Base-by-base conservation (phyloP, 495 filamentous ascomycete species). In the Daldinia loculata region DNA sequence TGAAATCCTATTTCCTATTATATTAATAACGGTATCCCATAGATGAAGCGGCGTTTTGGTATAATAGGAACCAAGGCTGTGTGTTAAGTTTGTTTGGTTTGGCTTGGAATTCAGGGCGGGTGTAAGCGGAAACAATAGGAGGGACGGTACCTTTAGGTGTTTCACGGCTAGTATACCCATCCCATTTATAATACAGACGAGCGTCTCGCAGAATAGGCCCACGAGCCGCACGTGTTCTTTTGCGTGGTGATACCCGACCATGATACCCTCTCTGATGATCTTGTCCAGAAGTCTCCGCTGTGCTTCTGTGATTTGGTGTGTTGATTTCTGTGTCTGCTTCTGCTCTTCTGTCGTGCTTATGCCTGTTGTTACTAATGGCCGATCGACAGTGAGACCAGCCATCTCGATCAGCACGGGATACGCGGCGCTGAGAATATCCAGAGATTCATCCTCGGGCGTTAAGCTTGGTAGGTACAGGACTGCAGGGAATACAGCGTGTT, bases 391-490 rank as follows among this genome's bases (percentile, higher is more conserved):
- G 8, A 86, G 85, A 24, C 81, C 67, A 0, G 88, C 82, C 9
- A 97, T 84, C 2, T 77, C 76, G 19, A 90, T 77, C 1, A 98
- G 80, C 6, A 88, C 88, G 14, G 85, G 83, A 52, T 95, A 97
- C 2, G 91, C 89, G 2, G 84, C 85, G 14, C 72, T 69, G 0
- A 97, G 83, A 2, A 98, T 80, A 0, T 77, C 60, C n/a, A 93
- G 64, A 2, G 91, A 90, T 60, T 93, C 90, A 0, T 84, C 75
- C 66, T 90, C 89, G 5, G 93, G 89, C 0, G 93, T 97, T 27
- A 97, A 83, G 36, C 85, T 88, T 6, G 95, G 95, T 0, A 98
- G 84, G 63, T 87, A 92, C 14, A 88, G 82, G 1, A 97, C 82
- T 26, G 86, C 89, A 0, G 93, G 93, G 65, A 89, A 85, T 11